Evolutionary conservation across 1,139 yeast genomes (phyloP), one percentile per base, ranked within the genome.

Genomic region (Kurtzmaniella quercitrusa): DNA sequence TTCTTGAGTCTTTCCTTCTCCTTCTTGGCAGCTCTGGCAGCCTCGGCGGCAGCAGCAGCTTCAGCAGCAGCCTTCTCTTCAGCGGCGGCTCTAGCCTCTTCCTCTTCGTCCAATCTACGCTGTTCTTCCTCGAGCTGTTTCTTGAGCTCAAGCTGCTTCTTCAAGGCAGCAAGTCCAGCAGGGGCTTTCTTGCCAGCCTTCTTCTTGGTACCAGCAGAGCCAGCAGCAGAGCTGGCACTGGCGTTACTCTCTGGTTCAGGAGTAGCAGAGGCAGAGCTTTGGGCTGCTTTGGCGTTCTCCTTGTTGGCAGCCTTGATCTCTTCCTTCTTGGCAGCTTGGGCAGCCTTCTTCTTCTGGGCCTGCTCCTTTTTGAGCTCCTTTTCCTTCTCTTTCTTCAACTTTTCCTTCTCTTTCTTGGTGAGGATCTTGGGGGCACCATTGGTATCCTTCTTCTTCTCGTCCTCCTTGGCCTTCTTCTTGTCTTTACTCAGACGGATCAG

Each of bases 391-490:
- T 93, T 94, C 85, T 91, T 93, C 64, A 93, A 95, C 67, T 81
- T 86, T 68, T 93, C 99, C 75, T 93, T 94, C 63, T 93, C 98
- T 71, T 94, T 94, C 77, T 93, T 94, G 47, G 95, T 82, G 67
- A 93, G 88, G 57, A 91, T 70, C 52, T 81, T 78, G 41, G 94
- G 87, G 37, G 81, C 90, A 41, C 74, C 77, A 33, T 63, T 62
- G 62, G 70, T 54, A 47, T 63, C 50, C 59, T 65, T 73, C 65
- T 58, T 57, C 65, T 73, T 73, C 49, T 73, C 79, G 41, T 69
- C 81, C 53, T 75, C 79, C 59, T 74, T 78, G 31, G 66, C 70
- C 45, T 79, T 82, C 68, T 84, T 84, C 73, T 86, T 87, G 64
- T 81, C 79, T 70, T 87, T 88, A 46, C 91, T 82, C 52, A 77